Base-by-base conservation (phyloP, 345 rosid genomes). In the Sonneratia caseolaris region DNA sequence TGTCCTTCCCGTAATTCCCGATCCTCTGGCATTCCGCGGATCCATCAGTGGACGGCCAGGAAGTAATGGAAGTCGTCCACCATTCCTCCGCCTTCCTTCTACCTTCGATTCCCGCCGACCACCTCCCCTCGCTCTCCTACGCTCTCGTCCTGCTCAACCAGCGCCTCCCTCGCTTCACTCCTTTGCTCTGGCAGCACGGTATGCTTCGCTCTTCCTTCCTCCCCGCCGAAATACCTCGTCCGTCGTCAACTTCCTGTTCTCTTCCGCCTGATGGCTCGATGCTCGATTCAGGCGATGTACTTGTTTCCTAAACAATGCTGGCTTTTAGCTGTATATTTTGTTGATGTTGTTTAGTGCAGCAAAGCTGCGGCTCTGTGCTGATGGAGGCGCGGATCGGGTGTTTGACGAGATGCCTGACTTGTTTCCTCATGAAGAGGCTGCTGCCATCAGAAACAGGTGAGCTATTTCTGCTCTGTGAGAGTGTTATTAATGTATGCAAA, bases 321-420 rank as follows among this genome's bases (percentile, higher is more conserved):
- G 51, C 51, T 0, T 47, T 9, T 77, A n/a, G 4, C n/a, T 37
- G 69, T 32, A 5, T 36, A 40, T 2, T 9, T 10, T 47, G 47
- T 67, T 71, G 61, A 19, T 66, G 27, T 62, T 81, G 77, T 65
- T 51, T 81, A 80, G 88, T 83, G 79, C 94, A 96, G 99, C 97
- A 76, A 81, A 68, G 73, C 74, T 96, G 68, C 91, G 88, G 70
- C 66, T 92, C 64, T 96, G 98, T 64, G 99, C 98, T 67, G 99
- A 96, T 81, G 99, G 99, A 15, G 99, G 99, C 69, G 99, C 99
- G 62, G 92, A 96, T 75, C 99, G 98, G 3, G 43, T 96, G 76
- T 89, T 73, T 78, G 99, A 96, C 45, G 98, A 92, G 68, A 83
- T 96, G 79, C 97, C 99, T 73, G 84, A 62, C 13, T 79, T 91